These are phyloP conservation scores for Yarrowia alimentaria DNA, from an alignment of 805 yeast species.

Conservation along the genomic window DNA sequence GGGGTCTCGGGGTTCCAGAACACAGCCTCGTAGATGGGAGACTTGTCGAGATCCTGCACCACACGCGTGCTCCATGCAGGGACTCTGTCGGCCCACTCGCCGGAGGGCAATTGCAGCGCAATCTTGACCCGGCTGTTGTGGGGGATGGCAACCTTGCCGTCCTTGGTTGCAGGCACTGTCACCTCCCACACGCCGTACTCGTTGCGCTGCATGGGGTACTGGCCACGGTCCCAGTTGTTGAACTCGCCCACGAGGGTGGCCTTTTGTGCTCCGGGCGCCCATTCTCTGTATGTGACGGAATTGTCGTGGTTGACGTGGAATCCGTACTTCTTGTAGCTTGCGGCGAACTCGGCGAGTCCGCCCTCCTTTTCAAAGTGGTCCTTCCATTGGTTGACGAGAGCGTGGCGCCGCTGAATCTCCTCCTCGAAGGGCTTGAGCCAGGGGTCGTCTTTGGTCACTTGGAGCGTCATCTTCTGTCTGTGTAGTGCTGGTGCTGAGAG, in stretches of 20 bases:
- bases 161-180: constrained; percentile 52
- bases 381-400: constrained; percentile 63
- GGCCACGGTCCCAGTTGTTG: constrained; percentile 69
- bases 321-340: constrained; percentile 75
- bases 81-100: constrained; percentile 70
- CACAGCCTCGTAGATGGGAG: constrained; percentile 70
- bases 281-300: constrained; percentile 66
- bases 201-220: constrained; percentile 55
- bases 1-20: constrained; percentile 92
- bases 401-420: constrained; percentile 67
- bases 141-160: constrained; percentile 63
- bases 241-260: constrained; percentile 91
- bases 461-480: background rate
- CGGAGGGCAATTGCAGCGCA: constrained; percentile 55
- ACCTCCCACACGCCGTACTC: constrained; percentile 70
- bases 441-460: constrained; percentile 52
- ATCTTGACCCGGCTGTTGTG: constrained; percentile 76
- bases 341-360: constrained; percentile 67
- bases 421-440: constrained; percentile 77
- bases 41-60: constrained; percentile 53
- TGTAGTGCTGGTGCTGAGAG: background rate
- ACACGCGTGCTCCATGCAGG: constrained; percentile 91
- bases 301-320: constrained; percentile 60
- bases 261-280: constrained; percentile 81
- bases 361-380: constrained; percentile 59